A percentile compares a stretch with the other conserved stretches of the same genome.
phyloP scores from a whole-genome alignment of 495 filamentous ascomycete species.

The Podospora pseudocomata region DNA sequence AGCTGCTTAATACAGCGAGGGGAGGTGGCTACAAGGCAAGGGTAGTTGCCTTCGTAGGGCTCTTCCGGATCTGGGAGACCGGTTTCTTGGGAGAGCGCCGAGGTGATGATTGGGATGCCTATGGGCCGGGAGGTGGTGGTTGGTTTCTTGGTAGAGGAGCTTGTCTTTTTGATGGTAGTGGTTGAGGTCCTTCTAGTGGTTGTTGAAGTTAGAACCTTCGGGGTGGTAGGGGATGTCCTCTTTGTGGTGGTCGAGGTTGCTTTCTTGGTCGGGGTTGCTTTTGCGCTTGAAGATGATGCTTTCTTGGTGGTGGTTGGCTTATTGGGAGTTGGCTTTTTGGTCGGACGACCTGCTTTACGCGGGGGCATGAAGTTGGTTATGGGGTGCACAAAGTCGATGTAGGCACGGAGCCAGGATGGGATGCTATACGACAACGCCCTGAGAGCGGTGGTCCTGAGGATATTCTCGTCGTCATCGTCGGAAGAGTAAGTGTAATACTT shows the following conservation, averaged over 20 bases:
- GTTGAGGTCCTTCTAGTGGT: conserved; percentile 1
- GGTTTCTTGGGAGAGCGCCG: conserved; percentile 20
- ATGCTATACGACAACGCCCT: conserved; percentile 46
- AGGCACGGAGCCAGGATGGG: conserved; percentile 39
- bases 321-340: conserved; percentile 6
- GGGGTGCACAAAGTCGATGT: conserved; percentile 43
- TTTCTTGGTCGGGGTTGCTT: conserved; percentile 1
- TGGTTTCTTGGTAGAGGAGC: conserved; percentile 4
- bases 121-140: not conserved
- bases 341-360: conserved; percentile 9
- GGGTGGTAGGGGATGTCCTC: not conserved
- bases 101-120: conserved; percentile 14
- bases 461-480: conserved; percentile 1
- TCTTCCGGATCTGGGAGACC: not conserved
- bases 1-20: conserved; percentile 39
- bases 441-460: conserved; percentile 20
- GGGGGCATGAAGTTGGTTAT: conserved; percentile 44
- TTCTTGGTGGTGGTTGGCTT: conserved; percentile 2
- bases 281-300: not conserved
- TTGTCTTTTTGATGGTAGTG: not conserved
- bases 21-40: conserved; percentile 30
- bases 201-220: too few relatives aligned
- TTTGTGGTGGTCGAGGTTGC: not conserved
- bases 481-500: conserved; percentile 34
- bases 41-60: conserved; percentile 23